Evolutionary conservation across 352 stramenopile genomes (phyloP).

Genomic region (Pythium monospermum): DNA sequence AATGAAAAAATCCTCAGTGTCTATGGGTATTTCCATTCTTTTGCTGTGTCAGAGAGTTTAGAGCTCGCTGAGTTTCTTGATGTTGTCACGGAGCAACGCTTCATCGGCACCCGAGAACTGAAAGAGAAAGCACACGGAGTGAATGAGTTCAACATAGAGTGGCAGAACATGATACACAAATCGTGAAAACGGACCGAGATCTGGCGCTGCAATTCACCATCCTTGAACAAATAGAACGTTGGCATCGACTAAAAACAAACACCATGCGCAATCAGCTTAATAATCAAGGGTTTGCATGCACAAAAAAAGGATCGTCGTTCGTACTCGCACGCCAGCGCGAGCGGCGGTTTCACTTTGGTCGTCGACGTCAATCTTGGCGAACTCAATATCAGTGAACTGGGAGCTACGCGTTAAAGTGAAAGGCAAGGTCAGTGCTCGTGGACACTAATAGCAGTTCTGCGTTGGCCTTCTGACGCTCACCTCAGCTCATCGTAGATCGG

Average conservation of each 20-base stretch:
- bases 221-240: slow-evolving; percentile 83
- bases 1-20: not conserved
- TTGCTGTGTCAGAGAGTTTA: too few species aligned
- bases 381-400: slow-evolving; percentile 63
- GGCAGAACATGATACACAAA: not conserved
- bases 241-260: slow-evolving; percentile 66
- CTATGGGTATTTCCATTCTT: too few species aligned
- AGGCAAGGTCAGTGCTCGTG: not conserved
- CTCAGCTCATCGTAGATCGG: slow-evolving; percentile 85
- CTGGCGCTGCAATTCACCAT: slow-evolving; percentile 69
- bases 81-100: slow-evolving; percentile 58
- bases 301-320: too few species aligned
- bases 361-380: slow-evolving; percentile 85
- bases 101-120: slow-evolving; percentile 83
- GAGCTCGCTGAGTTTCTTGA: slow-evolving; percentile 71
- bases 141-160: not conserved
- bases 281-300: not conserved
- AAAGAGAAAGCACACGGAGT: not conserved
- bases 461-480: too few species aligned
- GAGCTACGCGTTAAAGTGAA: slow-evolving; percentile 28
- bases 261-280: not conserved
- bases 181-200: slow-evolving; percentile 48
- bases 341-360: slow-evolving; percentile 74
- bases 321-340: slow-evolving; percentile 75
- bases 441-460: not conserved